Evolutionary conservation across 2,329 filamentous ascomycete species (phyloP).

Genomic region (Neobulgaria alba): DNA sequence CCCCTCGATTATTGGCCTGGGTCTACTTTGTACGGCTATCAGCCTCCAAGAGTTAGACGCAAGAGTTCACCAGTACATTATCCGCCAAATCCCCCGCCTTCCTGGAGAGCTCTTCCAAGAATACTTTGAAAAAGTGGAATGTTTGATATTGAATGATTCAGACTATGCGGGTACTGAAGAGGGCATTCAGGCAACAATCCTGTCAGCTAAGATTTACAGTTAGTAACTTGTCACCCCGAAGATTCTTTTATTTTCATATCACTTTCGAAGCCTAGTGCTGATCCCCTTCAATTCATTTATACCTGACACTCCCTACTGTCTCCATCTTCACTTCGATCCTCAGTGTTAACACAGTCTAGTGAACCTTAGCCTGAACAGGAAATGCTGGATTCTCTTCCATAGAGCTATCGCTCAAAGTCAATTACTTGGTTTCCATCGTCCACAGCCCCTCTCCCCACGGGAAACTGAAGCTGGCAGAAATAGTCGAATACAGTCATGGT

Average conservation of each 20-base stretch:
- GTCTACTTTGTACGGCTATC: not conserved
- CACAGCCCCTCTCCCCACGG: slow-evolving; percentile 19
- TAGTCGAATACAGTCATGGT: slow-evolving; percentile 21
- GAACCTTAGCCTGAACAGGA: slow-evolving; percentile 45
- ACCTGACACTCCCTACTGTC: too few relatives aligned
- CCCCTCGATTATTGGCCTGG: not conserved
- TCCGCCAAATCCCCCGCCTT: not conserved
- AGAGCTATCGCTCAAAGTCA: slow-evolving; percentile 43
- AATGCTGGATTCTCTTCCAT: slow-evolving; percentile 43
- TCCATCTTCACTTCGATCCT: too few relatives aligned
- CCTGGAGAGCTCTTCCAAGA: not conserved
- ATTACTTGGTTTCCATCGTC: slow-evolving; percentile 39
- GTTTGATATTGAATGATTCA: not conserved
- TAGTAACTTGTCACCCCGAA: too few relatives aligned
- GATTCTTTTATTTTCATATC: too few relatives aligned
- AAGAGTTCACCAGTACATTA: slow-evolving; percentile 12
- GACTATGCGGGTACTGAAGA: not conserved
- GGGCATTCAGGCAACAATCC: not conserved
- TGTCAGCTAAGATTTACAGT: not conserved
- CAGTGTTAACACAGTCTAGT: too few relatives aligned
- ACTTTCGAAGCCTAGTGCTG: too few relatives aligned
- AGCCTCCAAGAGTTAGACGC: not conserved
- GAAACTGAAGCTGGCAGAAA: slow-evolving; percentile 8
- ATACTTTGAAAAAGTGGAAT: not conserved
- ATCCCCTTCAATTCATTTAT: too few relatives aligned